Conservation (phyloP, 306 rosid genomes). For the Pyrus communis region DNA sequence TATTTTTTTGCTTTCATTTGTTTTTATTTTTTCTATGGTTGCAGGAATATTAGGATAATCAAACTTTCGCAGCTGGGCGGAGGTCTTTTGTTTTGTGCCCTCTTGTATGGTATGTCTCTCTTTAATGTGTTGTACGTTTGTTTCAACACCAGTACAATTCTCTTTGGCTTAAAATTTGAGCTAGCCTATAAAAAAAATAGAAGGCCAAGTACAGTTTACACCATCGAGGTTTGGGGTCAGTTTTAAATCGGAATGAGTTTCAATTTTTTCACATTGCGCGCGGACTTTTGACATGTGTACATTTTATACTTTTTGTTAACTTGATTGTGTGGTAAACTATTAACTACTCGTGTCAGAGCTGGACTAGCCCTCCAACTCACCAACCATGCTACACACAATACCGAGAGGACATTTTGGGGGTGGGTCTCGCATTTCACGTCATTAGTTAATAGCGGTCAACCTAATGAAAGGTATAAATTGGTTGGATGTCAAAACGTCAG, state of each 20-base stretch:
- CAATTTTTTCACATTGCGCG: not conserved
- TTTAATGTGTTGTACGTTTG: not conserved
- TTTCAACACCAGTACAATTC: not conserved
- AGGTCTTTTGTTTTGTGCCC: conserved; percentile 29
- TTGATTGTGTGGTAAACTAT: not conserved
- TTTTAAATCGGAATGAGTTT: not conserved
- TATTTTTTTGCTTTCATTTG: conserved; percentile 27
- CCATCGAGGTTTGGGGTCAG: not conserved
- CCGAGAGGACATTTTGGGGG: not conserved
- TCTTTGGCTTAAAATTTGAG: not conserved
- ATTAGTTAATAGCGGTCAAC: not conserved
- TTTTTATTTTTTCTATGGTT: conserved; percentile 34
- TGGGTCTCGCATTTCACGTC: not conserved
- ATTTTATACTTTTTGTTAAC: not conserved
- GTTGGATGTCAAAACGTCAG: not conserved
- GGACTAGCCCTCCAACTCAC: no score
- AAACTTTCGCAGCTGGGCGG: conserved; percentile 37
- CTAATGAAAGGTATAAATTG: not conserved
- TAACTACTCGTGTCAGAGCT: not conserved
- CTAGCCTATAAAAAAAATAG: not conserved
- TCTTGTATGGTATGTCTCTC: conserved; percentile 66
- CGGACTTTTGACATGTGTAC: not conserved
- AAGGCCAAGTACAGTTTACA: not conserved
- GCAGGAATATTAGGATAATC: conserved; percentile 55
- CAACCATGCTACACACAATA: not conserved